Evolutionary conservation across 768 basidiomycete genomes (phyloP).

Genomic region (Suillus decipiens): DNA sequence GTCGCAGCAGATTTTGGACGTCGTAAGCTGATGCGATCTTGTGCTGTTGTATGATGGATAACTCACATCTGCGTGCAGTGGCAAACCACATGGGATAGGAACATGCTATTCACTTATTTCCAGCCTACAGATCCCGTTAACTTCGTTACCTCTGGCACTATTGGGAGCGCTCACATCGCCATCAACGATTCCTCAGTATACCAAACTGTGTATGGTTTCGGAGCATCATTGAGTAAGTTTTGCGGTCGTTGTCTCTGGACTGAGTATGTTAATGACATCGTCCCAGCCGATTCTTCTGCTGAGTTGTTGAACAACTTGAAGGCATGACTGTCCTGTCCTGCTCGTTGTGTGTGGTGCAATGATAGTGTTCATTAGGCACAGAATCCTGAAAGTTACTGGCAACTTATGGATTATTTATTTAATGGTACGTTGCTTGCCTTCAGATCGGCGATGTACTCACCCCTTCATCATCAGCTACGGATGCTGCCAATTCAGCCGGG

Average conservation of each 20-base stretch:
- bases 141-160: slow-evolving; percentile 47
- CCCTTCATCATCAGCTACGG: slow-evolving; percentile 41
- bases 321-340: slow-evolving; percentile 38
- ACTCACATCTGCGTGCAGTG: slow-evolving; percentile 38
- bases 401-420: slow-evolving; percentile 60
- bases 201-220: slow-evolving; percentile 69
- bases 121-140: slow-evolving; percentile 33
- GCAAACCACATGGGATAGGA: slow-evolving; percentile 48
- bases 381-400: slow-evolving; percentile 59
- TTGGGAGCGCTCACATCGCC: slow-evolving; percentile 62
- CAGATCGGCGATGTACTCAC: neutral
- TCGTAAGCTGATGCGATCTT: slow-evolving; percentile 35
- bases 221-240: slow-evolving; percentile 59
- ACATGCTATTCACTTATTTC: slow-evolving; percentile 32
- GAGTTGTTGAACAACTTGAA: slow-evolving; percentile 62
- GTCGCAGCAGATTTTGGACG: slow-evolving; percentile 57
- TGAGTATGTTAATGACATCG: slow-evolving; percentile 11
- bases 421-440: slow-evolving; percentile 27
- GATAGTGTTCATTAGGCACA: slow-evolving; percentile 36
- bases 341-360: neutral
- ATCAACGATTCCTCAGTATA: slow-evolving; percentile 55
- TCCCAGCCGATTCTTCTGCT: slow-evolving; percentile 71
- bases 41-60: slow-evolving; percentile 6
- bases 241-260: neutral
- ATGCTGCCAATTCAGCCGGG: slow-evolving; percentile 64